phyloP scores from a whole-genome alignment of 108 stramenopile genomes.

The Fragilariopsis cylindrus region DNA sequence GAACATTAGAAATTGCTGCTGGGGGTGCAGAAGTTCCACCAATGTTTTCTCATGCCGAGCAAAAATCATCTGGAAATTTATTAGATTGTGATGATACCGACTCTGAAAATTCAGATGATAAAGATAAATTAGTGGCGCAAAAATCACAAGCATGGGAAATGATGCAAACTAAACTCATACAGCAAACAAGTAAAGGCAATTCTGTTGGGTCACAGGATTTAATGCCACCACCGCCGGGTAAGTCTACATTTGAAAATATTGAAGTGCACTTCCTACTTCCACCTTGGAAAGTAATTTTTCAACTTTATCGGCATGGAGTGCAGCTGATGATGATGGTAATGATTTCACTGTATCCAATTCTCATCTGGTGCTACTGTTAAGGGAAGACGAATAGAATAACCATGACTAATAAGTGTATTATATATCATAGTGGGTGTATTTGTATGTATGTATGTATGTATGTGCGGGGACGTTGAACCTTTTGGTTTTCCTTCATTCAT shows the following conservation, averaged over 20 bases:
- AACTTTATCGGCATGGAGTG: constrained; percentile 40
- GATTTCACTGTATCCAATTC: too few species aligned
- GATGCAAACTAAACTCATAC: constrained; percentile 28
- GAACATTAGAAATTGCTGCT: constrained; percentile 15
- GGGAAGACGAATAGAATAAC: too few species aligned
- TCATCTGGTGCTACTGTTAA: too few species aligned
- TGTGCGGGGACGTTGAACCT: too few species aligned
- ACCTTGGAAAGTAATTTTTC: constrained; percentile 39
- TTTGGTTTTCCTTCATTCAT: too few species aligned
- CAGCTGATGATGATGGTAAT: not conserved
- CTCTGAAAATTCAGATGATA: constrained; percentile 42
- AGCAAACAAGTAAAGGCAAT: not conserved
- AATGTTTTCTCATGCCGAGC: constrained; percentile 26
- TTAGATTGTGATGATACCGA: constrained; percentile 60
- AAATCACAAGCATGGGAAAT: constrained; percentile 50
- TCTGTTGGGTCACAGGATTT: constrained; percentile 22
- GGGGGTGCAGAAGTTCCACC: constrained; percentile 32
- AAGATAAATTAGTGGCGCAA: constrained; percentile 16
- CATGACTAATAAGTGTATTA: too few species aligned
- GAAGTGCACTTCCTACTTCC: constrained; percentile 35
- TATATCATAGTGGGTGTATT: too few species aligned
- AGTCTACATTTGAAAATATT: constrained; percentile 10
- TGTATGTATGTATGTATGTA: too few species aligned
- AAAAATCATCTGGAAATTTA: constrained; percentile 38
- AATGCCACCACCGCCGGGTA: constrained; percentile 28